These are phyloP conservation scores for Citrus medica DNA, from an alignment of 345 rosid genomes.

Conservation along the genomic window DNA sequence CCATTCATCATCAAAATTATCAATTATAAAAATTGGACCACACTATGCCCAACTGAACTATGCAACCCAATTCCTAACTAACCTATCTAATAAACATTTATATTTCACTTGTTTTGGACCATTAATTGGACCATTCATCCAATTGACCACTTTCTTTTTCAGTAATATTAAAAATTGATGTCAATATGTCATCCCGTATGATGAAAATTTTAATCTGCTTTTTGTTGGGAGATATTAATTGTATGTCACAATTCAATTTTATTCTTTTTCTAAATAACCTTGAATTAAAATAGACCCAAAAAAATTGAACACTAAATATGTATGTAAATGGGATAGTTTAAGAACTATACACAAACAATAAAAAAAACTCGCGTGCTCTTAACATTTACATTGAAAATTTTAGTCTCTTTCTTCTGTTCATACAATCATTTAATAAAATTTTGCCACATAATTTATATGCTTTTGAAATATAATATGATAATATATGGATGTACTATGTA, in stretches of 20 bases:
- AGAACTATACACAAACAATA: too few species aligned
- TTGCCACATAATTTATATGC: not conserved
- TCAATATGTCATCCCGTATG: not conserved
- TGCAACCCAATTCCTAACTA: not conserved
- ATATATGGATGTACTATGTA: not conserved
- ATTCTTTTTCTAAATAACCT: too few species aligned
- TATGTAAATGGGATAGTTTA: too few species aligned
- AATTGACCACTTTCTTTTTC: not conserved
- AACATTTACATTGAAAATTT: too few species aligned
- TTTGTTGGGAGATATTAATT: not conserved
- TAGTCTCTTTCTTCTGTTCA: not conserved
- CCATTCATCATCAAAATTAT: not conserved
- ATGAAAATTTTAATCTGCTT: not conserved
- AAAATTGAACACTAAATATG: too few species aligned
- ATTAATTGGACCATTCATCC: not conserved
- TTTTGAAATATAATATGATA: too few species aligned
- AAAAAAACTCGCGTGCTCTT: too few species aligned
- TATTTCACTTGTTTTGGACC: not conserved
- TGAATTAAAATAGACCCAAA: too few species aligned
- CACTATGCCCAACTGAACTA: not conserved
- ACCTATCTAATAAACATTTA: not conserved
- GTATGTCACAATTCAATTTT: not conserved
- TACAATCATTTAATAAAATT: too few species aligned
- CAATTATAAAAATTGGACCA: constrained; percentile 5
- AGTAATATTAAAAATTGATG: not conserved